These are phyloP conservation scores for Scutellaria baicalensis DNA, from an alignment of 257 asterid species.

Conservation along the genomic window DNA sequence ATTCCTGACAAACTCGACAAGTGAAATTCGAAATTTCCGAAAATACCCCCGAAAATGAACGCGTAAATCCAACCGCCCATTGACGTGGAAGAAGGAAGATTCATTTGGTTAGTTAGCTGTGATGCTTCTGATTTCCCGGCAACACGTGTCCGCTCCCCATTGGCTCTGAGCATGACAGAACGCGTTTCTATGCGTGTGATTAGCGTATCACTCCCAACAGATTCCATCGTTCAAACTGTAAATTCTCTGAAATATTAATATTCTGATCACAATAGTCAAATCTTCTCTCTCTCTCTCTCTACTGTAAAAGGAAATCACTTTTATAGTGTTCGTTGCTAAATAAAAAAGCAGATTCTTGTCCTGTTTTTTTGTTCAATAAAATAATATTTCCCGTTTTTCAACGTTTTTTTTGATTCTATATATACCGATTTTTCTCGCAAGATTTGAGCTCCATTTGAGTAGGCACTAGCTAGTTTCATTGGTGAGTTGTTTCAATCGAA, in stretches of 20 bases:
- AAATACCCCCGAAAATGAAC: neutral
- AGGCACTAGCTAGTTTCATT: neutral
- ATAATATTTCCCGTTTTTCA: neutral
- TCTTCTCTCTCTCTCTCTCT: too few species aligned
- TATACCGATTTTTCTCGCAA: neutral
- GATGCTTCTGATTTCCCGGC: slow-evolving; percentile 15
- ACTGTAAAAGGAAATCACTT: neutral
- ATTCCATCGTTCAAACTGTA: too few species aligned
- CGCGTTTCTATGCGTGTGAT: slow-evolving; percentile 25
- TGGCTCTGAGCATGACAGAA: neutral
- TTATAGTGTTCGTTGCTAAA: neutral
- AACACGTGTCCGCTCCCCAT: slow-evolving; percentile 17
- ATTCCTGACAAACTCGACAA: too few species aligned
- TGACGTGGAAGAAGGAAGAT: neutral
- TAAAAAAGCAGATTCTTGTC: slow-evolving; percentile 34
- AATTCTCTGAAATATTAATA: too few species aligned
- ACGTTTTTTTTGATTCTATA: neutral
- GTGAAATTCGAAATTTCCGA: neutral
- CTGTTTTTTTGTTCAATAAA: neutral
- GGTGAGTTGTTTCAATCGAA: slow-evolving; percentile 2
- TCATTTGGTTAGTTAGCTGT: slow-evolving; percentile 15
- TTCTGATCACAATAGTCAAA: neutral
- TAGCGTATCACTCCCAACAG: neutral
- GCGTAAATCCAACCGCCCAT: neutral
- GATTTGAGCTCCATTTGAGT: neutral